Conservation (phyloP, 1,284 basidiomycete genomes). For the Agroathelia rolfsii region DNA sequence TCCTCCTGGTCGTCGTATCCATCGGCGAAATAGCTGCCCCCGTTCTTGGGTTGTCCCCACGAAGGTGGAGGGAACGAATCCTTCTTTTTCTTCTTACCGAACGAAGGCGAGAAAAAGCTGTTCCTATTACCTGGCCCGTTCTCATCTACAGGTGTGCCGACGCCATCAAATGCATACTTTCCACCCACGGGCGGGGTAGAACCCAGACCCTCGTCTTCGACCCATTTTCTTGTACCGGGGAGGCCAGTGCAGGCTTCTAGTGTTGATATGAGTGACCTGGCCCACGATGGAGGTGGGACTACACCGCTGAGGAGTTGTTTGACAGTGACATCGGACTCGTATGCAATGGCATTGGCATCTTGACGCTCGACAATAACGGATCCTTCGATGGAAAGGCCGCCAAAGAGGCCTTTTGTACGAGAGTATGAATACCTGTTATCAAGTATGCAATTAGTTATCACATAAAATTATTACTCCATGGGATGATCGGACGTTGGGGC, state of each 20-base stretch:
- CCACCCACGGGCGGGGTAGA: too few species aligned
- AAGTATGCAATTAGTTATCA: slow-evolving; percentile 5
- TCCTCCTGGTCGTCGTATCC: slow-evolving; percentile 25
- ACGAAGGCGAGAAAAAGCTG: slow-evolving; percentile 19
- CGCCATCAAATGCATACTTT: slow-evolving; percentile 52
- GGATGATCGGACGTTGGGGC: slow-evolving; percentile 1
- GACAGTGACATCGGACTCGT: slow-evolving; percentile 62
- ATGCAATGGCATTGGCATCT: slow-evolving; percentile 82
- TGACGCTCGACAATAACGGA: slow-evolving; percentile 91
- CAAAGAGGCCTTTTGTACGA: slow-evolving; percentile 89
- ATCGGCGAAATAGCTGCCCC: slow-evolving; percentile 48
- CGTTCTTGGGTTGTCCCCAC: slow-evolving; percentile 44
- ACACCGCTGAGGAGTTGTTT: slow-evolving; percentile 74
- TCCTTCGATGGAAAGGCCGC: slow-evolving; percentile 82
- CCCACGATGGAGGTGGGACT: slow-evolving; percentile 72
- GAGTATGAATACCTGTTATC: slow-evolving; percentile 79
- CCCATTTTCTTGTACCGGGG: slow-evolving; percentile 61
- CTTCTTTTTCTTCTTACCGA: slow-evolving; percentile 30
- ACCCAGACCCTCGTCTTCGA: slow-evolving; percentile 38
- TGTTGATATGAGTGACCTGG: slow-evolving; percentile 59
- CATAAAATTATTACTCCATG: slow-evolving; percentile 3
- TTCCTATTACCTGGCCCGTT: slow-evolving; percentile 14
- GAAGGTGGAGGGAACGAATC: slow-evolving; percentile 48
- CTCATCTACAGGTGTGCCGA: slow-evolving; percentile 32
- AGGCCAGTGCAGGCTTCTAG: slow-evolving; percentile 66